Percentiles rank a stretch among this genome's conserved stretches.
These are phyloP conservation scores for Salix viminalis DNA, from an alignment of 345 rosid species.

Conservation along the genomic window DNA sequence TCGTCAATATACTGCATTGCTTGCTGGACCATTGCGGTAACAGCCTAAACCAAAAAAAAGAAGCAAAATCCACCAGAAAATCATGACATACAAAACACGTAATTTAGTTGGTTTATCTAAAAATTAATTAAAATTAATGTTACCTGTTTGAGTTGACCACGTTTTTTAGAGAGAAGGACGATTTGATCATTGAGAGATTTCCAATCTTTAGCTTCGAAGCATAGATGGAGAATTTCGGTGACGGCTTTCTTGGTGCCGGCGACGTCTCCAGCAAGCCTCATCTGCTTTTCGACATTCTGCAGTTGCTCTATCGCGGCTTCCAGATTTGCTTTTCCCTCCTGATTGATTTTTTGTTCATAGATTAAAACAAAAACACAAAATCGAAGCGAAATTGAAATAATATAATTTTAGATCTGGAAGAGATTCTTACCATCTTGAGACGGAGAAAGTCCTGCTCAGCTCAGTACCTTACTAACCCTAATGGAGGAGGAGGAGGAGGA, in stretches of 20 bases:
- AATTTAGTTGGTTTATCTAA: background rate
- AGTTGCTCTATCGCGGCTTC: conserved; percentile 66
- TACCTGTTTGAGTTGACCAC: conserved; percentile 93
- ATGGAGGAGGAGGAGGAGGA: background rate
- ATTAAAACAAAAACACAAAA: background rate
- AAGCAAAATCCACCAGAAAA: background rate
- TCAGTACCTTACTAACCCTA: background rate
- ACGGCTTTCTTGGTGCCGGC: conserved; percentile 72
- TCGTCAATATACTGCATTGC: conserved; percentile 91
- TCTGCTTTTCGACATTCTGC: conserved; percentile 74
- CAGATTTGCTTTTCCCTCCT: conserved; percentile 45
- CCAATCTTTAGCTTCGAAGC: conserved; percentile 88
- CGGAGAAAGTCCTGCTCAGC: background rate
- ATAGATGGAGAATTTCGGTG: conserved; percentile 65
- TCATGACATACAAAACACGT: background rate
- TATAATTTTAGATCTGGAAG: background rate
- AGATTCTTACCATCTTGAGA: conserved; percentile 11
- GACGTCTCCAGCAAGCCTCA: conserved; percentile 75
- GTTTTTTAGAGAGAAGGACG: conserved; percentile 67
- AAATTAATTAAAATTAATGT: background rate
- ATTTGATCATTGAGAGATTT: conserved; percentile 72
- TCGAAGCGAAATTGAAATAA: background rate
- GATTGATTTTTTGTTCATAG: background rate
- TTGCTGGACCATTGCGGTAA: conserved; percentile 96
- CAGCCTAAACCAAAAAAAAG: conserved; percentile 49